phyloP scores from a whole-genome alignment of 257 asterid species.

The Anisodus acutangulus region DNA sequence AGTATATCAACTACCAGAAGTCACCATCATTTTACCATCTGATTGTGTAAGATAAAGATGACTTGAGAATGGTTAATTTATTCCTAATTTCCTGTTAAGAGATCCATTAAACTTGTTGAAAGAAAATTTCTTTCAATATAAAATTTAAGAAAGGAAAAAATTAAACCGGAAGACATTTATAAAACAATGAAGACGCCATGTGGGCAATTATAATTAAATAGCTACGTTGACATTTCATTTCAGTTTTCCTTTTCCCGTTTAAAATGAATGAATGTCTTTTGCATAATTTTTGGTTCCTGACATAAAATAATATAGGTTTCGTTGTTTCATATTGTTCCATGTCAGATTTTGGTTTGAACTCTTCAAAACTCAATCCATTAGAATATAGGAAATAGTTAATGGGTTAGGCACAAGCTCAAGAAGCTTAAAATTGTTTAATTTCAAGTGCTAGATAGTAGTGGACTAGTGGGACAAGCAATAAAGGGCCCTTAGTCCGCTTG shows the following conservation, averaged over 20 bases:
- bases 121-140: neutral
- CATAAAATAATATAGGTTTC: neutral
- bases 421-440: neutral
- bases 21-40: neutral
- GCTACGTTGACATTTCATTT: conserved; percentile 18
- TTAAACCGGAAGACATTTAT: neutral
- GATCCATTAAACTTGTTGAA: neutral
- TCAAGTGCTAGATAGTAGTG: conserved; percentile 20
- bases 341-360: neutral
- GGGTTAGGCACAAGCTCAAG: conserved; percentile 13
- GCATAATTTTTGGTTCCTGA: conserved; percentile 10
- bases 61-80: neutral
- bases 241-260: neutral
- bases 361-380: conserved; percentile 7
- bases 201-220: neutral
- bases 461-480: neutral
- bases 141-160: neutral
- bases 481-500: conserved; percentile 6
- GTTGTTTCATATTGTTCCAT: neutral
- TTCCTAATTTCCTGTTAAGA: neutral
- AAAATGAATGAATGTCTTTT: neutral
- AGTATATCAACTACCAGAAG: neutral
- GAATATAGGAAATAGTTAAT: conserved; percentile 5
- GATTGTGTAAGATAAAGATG: neutral
- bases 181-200: neutral